phyloP scores from a whole-genome alignment of 306 rosid genomes.

The Calophaca sinica region DNA sequence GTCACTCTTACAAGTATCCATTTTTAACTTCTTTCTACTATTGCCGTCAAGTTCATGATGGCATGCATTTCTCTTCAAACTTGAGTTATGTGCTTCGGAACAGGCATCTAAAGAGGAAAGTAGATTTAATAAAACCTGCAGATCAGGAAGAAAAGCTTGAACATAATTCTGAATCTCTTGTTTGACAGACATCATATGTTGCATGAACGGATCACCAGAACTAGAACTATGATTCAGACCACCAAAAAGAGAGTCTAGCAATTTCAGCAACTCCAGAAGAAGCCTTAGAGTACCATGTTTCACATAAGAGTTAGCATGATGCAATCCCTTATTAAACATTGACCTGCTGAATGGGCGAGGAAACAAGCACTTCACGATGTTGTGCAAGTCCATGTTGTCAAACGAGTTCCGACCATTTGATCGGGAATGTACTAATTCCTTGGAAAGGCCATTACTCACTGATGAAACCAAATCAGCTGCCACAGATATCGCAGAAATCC shows the following conservation, averaged over 20 bases:
- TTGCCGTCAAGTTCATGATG: slow-evolving; percentile 47
- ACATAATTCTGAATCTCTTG: slow-evolving; percentile 75
- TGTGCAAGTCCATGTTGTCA: slow-evolving; percentile 56
- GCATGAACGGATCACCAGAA: slow-evolving; percentile 40
- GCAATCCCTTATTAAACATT: slow-evolving; percentile 82
- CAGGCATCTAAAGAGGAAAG: slow-evolving; percentile 68
- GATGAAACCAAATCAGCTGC: slow-evolving; percentile 74
- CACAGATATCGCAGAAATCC: slow-evolving; percentile 69
- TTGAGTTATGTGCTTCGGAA: slow-evolving; percentile 50
- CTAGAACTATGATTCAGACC: slow-evolving; percentile 51
- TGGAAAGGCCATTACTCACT: slow-evolving; percentile 58
- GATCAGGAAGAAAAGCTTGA: slow-evolving; percentile 79
- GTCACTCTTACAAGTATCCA: slow-evolving; percentile 53
- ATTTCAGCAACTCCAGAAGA: slow-evolving; percentile 78
- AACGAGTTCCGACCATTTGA: slow-evolving; percentile 45
- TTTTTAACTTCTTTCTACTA: slow-evolving; percentile 62
- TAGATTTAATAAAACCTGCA: slow-evolving; percentile 72
- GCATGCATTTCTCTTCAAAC: slow-evolving; percentile 63
- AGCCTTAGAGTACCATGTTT: slow-evolving; percentile 85
- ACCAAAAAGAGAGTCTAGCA: slow-evolving; percentile 65
- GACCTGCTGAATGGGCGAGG: slow-evolving; percentile 79
- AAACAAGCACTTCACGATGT: slow-evolving; percentile 73
- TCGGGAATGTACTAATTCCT: slow-evolving; percentile 53
- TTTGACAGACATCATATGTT: slow-evolving; percentile 53
- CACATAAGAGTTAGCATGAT: slow-evolving; percentile 68